Conservation (phyloP, 73 alveolate species). For the Paramecium biaurelia region DNA sequence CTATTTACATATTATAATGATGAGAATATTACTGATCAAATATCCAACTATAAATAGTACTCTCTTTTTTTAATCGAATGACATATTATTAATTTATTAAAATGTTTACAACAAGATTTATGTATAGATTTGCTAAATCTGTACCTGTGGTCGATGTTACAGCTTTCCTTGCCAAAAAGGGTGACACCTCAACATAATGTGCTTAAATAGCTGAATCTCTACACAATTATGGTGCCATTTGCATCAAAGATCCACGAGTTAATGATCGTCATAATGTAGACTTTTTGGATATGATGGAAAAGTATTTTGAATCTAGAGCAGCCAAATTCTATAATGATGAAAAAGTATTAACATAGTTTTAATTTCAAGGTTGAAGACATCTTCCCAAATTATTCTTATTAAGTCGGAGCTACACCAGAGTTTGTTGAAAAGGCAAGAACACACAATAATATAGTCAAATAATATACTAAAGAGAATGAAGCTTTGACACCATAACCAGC, state of each 20-base stretch:
- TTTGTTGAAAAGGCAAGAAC: slow-evolving; percentile 83
- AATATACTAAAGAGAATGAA: slow-evolving; percentile 70
- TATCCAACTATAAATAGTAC: background rate
- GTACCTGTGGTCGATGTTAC: slow-evolving; percentile 61
- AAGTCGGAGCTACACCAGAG: slow-evolving; percentile 93
- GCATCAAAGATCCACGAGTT: slow-evolving; percentile 87
- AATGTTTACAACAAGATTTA: slow-evolving; percentile 7
- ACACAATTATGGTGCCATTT: slow-evolving; percentile 78
- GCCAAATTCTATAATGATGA: slow-evolving; percentile 73
- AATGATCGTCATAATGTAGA: slow-evolving; percentile 77
- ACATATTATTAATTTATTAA: slow-evolving; percentile 20
- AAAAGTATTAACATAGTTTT: background rate
- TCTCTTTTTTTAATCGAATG: background rate
- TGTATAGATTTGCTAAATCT: background rate
- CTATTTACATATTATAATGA: background rate
- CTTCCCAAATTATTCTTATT: slow-evolving; percentile 77
- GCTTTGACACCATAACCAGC: slow-evolving; percentile 92
- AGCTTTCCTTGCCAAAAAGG: slow-evolving; percentile 25
- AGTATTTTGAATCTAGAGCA: slow-evolving; percentile 73
- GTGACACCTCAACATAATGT: slow-evolving; percentile 69
- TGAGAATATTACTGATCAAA: background rate
- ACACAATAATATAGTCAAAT: slow-evolving; percentile 71
- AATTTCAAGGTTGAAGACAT: slow-evolving; percentile 69
- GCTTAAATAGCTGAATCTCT: slow-evolving; percentile 78
- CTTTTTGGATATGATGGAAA: slow-evolving; percentile 83